phyloP scores from a whole-genome alignment of 495 filamentous ascomycete genomes.

The Trichoderma virens region DNA sequence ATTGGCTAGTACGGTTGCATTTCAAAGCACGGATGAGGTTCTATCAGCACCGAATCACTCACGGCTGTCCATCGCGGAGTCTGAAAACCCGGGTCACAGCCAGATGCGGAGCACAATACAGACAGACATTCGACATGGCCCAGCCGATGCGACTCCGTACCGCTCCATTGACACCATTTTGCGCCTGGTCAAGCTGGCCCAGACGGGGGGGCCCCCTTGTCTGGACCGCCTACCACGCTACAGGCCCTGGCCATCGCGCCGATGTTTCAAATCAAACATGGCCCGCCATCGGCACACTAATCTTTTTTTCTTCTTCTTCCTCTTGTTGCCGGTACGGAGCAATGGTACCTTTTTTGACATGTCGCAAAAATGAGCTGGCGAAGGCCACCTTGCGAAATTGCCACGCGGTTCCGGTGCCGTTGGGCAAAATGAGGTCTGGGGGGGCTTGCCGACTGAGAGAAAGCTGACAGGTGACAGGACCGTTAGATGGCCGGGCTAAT shows the following conservation, averaged over 20 bases:
- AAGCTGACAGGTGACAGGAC: background rate
- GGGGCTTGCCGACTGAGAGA: background rate
- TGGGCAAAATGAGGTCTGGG: background rate
- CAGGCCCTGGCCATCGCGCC: background rate
- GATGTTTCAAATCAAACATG: slow-evolving; percentile 4
- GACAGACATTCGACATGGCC: no score
- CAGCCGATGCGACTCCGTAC: no score
- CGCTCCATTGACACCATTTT: no score
- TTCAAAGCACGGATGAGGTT: no score
- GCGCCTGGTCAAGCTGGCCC: no score
- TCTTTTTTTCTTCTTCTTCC: background rate
- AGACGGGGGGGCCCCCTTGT: no score
- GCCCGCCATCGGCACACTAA: slow-evolving; percentile 7
- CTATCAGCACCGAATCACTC: no score
- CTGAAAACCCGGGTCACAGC: no score
- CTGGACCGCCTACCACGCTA: background rate
- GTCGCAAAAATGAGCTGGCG: background rate
- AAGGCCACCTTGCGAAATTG: background rate
- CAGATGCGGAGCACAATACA: no score
- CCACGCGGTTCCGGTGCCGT: background rate
- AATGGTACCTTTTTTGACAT: background rate
- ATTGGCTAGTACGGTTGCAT: no score
- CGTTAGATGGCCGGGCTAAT: background rate
- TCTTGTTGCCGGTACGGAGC: background rate
- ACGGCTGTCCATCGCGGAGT: no score